phyloP scores from a whole-genome alignment of 2,329 filamentous ascomycete species.

The Tolypocladium tundrense region DNA sequence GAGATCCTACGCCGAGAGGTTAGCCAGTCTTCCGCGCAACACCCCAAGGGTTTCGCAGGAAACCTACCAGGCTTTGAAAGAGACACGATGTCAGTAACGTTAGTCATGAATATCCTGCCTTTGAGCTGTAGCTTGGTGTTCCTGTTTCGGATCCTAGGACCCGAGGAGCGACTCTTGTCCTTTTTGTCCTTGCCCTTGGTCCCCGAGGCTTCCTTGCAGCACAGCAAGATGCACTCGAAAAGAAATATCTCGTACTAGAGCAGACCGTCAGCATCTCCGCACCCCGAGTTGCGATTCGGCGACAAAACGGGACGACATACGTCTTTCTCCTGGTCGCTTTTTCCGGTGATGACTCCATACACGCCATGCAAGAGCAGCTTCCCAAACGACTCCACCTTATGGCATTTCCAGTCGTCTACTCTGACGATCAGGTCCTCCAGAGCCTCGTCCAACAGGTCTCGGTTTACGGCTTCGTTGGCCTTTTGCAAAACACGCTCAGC shows the following conservation, averaged over 20 bases:
- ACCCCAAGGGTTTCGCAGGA: background rate
- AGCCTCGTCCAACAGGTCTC: slow-evolving; percentile 74
- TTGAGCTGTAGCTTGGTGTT: slow-evolving; percentile 86
- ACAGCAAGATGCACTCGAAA: slow-evolving; percentile 89
- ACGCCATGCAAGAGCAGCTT: slow-evolving; percentile 80
- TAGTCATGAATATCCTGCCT: slow-evolving; percentile 97
- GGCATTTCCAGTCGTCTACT: slow-evolving; percentile 96
- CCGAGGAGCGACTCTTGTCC: slow-evolving; percentile 47
- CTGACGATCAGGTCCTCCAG: slow-evolving; percentile 69
- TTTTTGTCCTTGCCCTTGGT: slow-evolving; percentile 76
- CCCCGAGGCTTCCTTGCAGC: slow-evolving; percentile 88
- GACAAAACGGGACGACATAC: slow-evolving; percentile 36
- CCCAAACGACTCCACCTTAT: slow-evolving; percentile 84
- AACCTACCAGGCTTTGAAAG: slow-evolving; percentile 73
- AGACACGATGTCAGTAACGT: slow-evolving; percentile 89
- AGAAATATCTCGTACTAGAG: slow-evolving; percentile 90
- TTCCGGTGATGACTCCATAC: slow-evolving; percentile 82
- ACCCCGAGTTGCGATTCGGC: background rate
- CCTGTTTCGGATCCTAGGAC: slow-evolving; percentile 49
- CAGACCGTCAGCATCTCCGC: background rate
- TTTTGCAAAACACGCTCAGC: slow-evolving; percentile 73
- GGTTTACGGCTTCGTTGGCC: slow-evolving; percentile 85
- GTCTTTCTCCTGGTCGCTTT: slow-evolving; percentile 86
- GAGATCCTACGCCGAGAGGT: slow-evolving; percentile 52
- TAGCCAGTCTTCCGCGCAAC: background rate